phyloP scores from a whole-genome alignment of 768 basidiomycete species.

The Leccinum sublutescens region DNA sequence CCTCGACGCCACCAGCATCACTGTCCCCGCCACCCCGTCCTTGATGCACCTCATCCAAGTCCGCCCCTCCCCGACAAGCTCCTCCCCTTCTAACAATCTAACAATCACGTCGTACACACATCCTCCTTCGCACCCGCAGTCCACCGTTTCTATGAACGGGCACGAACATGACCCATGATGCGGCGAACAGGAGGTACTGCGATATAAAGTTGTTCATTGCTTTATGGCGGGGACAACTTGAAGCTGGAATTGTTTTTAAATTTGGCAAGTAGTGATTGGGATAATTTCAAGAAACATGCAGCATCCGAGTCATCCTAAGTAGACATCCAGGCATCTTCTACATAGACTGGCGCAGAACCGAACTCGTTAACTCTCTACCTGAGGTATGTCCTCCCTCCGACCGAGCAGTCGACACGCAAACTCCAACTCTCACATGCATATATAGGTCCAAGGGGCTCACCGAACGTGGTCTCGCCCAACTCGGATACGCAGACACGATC shows the following conservation, averaged over 20 bases:
- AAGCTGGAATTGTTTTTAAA: too few relatives aligned
- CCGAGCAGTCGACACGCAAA: background rate
- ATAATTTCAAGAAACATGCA: too few relatives aligned
- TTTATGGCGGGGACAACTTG: too few relatives aligned
- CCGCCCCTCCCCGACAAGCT: conserved; percentile 23
- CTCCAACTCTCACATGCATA: background rate
- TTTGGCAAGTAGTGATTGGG: too few relatives aligned
- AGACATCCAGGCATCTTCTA: too few relatives aligned
- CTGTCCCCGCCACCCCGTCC: conserved; percentile 32
- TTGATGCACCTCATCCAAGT: conserved; percentile 27
- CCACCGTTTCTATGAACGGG: conserved; percentile 25
- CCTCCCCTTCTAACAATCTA: conserved; percentile 16
- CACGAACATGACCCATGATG: conserved; percentile 16
- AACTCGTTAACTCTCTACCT: conserved; percentile 52
- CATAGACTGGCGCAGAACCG: conserved; percentile 41
- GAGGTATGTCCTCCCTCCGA: conserved; percentile 31
- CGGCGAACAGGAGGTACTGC: conserved; percentile 24
- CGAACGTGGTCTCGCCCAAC: too few relatives aligned
- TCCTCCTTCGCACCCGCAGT: conserved; percentile 3
- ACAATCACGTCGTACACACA: conserved; percentile 14
- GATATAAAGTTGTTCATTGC: background rate
- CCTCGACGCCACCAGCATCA: conserved; percentile 30
- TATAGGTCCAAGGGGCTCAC: too few relatives aligned
- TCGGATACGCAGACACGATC: too few relatives aligned
- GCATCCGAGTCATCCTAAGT: too few relatives aligned